Conservation (phyloP, 202 grass and related monocot genomes). For the Zoysia matrella region DNA sequence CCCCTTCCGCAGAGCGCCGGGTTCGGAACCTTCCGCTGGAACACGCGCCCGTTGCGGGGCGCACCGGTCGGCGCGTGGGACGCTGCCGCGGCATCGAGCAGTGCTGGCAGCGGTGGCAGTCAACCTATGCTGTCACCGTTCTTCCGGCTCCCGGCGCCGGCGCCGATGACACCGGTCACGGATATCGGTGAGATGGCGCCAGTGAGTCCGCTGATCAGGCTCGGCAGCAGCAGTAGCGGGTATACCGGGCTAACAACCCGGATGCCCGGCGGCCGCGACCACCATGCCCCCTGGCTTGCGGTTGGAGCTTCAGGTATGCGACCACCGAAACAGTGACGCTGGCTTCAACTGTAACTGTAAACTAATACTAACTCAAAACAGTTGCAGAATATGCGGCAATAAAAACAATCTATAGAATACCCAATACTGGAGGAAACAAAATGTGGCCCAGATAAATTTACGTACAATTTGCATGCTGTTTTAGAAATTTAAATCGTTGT, state of each 20-base stretch:
- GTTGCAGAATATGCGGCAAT: not conserved
- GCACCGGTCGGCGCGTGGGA: conserved; percentile 19
- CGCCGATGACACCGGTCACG: not conserved
- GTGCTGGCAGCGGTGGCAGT: not conserved
- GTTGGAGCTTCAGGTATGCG: conserved; percentile 38
- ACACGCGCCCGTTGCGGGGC: conserved; percentile 39
- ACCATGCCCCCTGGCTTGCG: not conserved
- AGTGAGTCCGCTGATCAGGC: conserved; percentile 20
- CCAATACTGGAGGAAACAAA: not conserved
- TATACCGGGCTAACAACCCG: conserved; percentile 19
- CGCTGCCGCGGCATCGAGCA: not conserved
- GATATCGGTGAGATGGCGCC: conserved; percentile 1
- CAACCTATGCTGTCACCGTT: conserved; percentile 45
- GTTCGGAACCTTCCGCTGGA: conserved; percentile 57
- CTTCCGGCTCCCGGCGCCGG: conserved; percentile 43
- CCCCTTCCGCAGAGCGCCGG: conserved; percentile 26
- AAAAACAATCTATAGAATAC: not conserved
- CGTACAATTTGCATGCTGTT: not conserved
- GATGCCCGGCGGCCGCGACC: not conserved
- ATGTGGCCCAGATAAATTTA: not conserved
- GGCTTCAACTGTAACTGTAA: conserved; percentile 6
- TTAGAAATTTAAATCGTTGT: not conserved
- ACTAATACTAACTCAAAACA: not conserved
- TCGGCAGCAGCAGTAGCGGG: not conserved
- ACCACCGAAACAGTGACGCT: not conserved